phyloP scores from a whole-genome alignment of 257 asterid species.

The Solanum rostratum region DNA sequence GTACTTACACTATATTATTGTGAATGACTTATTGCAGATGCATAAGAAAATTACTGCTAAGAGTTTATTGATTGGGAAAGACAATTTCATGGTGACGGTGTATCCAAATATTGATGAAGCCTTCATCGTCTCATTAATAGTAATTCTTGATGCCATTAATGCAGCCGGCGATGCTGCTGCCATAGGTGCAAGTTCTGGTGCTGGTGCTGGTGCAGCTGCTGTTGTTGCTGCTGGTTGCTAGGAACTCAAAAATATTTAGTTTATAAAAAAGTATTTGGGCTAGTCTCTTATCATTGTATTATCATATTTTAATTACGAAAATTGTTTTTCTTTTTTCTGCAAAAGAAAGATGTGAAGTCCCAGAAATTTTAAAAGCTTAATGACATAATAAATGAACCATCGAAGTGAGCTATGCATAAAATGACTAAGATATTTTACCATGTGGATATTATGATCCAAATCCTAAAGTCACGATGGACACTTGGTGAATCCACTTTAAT shows the following conservation, averaged over 20 bases:
- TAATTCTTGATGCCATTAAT: conserved; percentile 13
- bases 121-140: conserved; percentile 14
- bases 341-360: too few species aligned
- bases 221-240: neutral
- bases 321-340: too few species aligned
- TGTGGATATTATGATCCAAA: too few species aligned
- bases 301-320: too few species aligned
- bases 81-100: conserved; percentile 5
- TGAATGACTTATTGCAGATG: neutral
- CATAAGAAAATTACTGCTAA: neutral
- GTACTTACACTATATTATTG: neutral
- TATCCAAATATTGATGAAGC: conserved; percentile 26
- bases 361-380: too few species aligned
- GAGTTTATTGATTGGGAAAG: neutral
- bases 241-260: neutral
- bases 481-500: too few species aligned
- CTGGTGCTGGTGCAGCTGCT: neutral
- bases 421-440: too few species aligned
- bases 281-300: neutral
- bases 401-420: too few species aligned
- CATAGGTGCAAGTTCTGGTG: neutral
- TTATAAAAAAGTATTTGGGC: neutral
- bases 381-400: too few species aligned
- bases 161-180: neutral
- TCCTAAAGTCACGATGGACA: too few species aligned